phyloP scores from a whole-genome alignment of 2,329 filamentous ascomycete species.

The Penicillium sp. region DNA sequence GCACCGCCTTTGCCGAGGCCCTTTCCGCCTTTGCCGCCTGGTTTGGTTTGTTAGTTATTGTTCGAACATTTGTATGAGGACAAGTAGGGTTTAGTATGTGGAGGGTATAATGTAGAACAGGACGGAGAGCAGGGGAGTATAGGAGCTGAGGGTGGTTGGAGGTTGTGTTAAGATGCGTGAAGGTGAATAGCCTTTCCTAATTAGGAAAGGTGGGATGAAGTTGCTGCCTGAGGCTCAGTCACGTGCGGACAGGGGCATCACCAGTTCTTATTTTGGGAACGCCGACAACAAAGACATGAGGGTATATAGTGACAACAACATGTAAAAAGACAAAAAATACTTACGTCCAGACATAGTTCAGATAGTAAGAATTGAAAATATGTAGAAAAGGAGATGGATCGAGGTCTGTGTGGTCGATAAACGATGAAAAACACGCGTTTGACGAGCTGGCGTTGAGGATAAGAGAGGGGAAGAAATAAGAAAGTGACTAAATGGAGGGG shows the following conservation, averaged over 20 bases:
- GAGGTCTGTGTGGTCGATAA: neutral
- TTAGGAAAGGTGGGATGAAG: constrained; percentile 9
- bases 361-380: constrained; percentile 10
- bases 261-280: constrained; percentile 4
- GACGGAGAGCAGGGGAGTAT: neutral
- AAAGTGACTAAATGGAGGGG: constrained; percentile 15
- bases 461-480: constrained; percentile 14
- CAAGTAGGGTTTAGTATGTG: too few species aligned
- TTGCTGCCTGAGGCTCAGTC: constrained; percentile 20
- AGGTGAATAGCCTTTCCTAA: neutral
- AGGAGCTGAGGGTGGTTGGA: neutral
- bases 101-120: neutral
- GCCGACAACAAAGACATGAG: constrained; percentile 3
- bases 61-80: neutral
- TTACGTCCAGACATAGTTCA: constrained; percentile 42
- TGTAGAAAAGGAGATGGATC: constrained; percentile 11
- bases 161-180: constrained; percentile 6
- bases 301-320: neutral
- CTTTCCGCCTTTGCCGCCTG: constrained; percentile 94
- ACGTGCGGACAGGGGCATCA: constrained; percentile 25
- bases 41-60: constrained; percentile 20
- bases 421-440: constrained; percentile 19
- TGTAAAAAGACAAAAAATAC: constrained; percentile 18
- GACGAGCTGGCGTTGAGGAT: constrained; percentile 1
- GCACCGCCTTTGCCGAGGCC: constrained; percentile 97